Base-by-base conservation (phyloP, 345 rosid genomes). In the Toxicodendron radicans region DNA sequence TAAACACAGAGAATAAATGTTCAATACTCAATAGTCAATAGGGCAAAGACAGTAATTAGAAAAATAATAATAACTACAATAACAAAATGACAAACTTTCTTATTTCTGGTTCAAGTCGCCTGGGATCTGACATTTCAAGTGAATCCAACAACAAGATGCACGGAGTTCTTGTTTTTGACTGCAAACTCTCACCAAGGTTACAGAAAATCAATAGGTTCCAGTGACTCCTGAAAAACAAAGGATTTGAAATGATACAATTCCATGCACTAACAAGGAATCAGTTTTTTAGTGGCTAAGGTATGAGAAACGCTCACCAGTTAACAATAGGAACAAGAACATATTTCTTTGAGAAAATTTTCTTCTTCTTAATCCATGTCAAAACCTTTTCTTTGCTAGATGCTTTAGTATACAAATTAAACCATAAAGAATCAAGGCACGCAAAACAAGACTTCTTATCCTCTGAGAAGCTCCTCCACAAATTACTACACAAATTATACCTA, bases 121-220 rank as follows among this genome's bases (percentile, higher is more conserved):
- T 73, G 2, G 92, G 85, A 18, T 72, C 52, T 0, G 94, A 85
- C 80, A 66, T 82, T 76, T 79, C 80, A 62, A 91, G 87, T 51
- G 97, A 88, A 77, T 91, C 97, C 77, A 91, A 86, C 78, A 91
- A 74, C 71, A 89, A 60, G 85, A 91, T 86, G 82, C 92, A 89
- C 0, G 90, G 87, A 53, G 80, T 84, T 62, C 70, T 76, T 56
- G 61, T 60, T 30, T 84, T 79, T 18, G 90, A 82, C 33, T 82
- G 80, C 57, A 80, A 81, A 61, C 74, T 70, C 72, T 84, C 92
- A 13, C 87, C 92, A 64, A 91, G 81, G 71, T 91, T 83, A 67
- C 97, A 91, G 76, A 91, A 84, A 70, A 91, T 91, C 84, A 91
- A 82, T 73, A 91, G 86, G 75, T 74, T 81, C 97, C 97, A 91